phyloP scores from a whole-genome alignment of 495 filamentous ascomycete species.

The Trichoderma gamsii region DNA sequence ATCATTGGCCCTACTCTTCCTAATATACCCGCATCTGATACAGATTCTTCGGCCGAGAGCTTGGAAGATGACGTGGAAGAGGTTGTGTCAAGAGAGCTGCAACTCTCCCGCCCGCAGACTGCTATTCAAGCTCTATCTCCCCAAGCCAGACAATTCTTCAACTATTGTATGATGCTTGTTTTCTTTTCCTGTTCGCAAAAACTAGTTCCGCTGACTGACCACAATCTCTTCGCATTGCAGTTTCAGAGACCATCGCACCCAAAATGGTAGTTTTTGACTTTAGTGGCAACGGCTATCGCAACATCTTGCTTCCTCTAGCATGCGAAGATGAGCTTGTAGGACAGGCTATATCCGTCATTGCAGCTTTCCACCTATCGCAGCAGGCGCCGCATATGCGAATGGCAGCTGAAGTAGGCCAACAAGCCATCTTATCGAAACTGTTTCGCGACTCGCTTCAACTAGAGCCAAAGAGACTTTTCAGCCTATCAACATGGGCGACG shows the following conservation, averaged over 20 bases:
- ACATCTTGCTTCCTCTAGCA: slow-evolving; percentile 1
- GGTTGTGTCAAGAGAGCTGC: neutral
- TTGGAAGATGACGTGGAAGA: neutral
- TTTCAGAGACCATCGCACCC: slow-evolving; percentile 1
- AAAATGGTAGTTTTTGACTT: slow-evolving; percentile 10
- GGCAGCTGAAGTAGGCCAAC: slow-evolving; percentile 5
- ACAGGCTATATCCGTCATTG: slow-evolving; percentile 5
- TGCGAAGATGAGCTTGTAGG: slow-evolving; percentile 1
- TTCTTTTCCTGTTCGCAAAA: neutral
- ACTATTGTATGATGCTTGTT: neutral
- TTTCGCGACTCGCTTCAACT: slow-evolving; percentile 7
- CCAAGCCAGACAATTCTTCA: slow-evolving; percentile 1
- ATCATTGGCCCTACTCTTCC: neutral
- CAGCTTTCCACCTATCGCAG: slow-evolving; percentile 1
- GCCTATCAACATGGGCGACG: slow-evolving; percentile 2
- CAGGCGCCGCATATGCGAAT: slow-evolving; percentile 4
- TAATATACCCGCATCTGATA: neutral
- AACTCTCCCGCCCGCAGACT: neutral
- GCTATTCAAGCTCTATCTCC: neutral
- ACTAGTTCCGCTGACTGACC: neutral
- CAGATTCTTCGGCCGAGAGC: neutral
- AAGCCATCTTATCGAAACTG: neutral
- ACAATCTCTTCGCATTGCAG: neutral
- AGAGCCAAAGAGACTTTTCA: neutral
- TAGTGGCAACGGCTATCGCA: slow-evolving; percentile 2